These are phyloP conservation scores for Aegilops bicornis DNA, from an alignment of 176 grass and related monocot species.

Conservation along the genomic window DNA sequence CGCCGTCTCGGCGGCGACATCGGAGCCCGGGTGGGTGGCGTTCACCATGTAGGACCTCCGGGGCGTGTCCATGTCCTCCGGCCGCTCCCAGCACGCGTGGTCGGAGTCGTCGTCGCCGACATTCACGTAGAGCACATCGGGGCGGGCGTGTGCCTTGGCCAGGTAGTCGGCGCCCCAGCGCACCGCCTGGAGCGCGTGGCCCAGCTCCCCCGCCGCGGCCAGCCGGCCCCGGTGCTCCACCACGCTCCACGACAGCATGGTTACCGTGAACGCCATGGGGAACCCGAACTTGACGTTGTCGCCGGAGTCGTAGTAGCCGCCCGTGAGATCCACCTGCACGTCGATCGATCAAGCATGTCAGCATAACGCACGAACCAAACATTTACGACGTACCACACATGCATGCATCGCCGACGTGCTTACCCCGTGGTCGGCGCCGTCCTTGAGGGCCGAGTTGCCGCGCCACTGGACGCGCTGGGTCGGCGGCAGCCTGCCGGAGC, in stretches of 20 bases:
- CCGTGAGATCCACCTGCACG: constrained; percentile 56
- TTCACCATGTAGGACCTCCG: constrained; percentile 42
- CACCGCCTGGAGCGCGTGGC: constrained; percentile 51
- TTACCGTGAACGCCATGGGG: constrained; percentile 62
- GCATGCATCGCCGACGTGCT: neutral
- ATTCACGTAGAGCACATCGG: constrained; percentile 61
- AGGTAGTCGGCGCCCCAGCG: constrained; percentile 86
- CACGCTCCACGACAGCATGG: constrained; percentile 59
- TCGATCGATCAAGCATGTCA: neutral
- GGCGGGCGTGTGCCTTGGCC: constrained; percentile 40
- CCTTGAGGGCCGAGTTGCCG: constrained; percentile 54
- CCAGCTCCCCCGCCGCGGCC: constrained; percentile 37
- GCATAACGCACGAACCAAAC: neutral
- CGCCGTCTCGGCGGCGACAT: constrained; percentile 73
- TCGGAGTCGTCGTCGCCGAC: constrained; percentile 81
- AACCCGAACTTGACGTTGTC: constrained; percentile 83
- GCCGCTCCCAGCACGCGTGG: constrained; percentile 79
- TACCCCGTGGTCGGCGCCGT: constrained; percentile 58
- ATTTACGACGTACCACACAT: neutral
- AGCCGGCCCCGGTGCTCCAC: constrained; percentile 37
- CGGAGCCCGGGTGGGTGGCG: constrained; percentile 46
- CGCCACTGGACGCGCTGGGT: constrained; percentile 74
- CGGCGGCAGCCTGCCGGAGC: constrained; percentile 57
- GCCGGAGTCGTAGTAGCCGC: constrained; percentile 77
- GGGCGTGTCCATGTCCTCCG: constrained; percentile 89